These are phyloP conservation scores for Fimicolochytrium jonesii DNA, from an alignment of 192 early-diverging fungal species.

Conservation along the genomic window DNA sequence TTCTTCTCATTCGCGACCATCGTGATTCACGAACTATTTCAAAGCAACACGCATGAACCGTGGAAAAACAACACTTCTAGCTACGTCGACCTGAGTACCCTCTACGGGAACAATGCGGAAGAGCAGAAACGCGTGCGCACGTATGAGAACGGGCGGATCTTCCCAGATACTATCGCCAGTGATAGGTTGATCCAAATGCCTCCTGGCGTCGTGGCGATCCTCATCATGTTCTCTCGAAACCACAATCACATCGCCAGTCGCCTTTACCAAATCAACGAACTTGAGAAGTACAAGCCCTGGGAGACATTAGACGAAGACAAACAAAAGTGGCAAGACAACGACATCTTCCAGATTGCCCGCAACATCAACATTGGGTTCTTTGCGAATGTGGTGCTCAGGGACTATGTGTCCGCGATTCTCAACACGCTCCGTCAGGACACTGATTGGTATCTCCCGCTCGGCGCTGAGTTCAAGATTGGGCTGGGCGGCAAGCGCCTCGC, in stretches of 20 bases:
- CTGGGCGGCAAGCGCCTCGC: conserved; percentile 24
- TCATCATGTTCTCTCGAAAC: conserved; percentile 46
- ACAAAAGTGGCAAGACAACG: conserved; percentile 38
- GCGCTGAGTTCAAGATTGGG: background rate
- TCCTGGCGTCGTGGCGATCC: conserved; percentile 29
- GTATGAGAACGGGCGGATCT: background rate
- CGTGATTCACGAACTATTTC: conserved; percentile 46
- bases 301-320: conserved; percentile 16
- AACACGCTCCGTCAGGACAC: conserved; percentile 27
- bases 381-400: conserved; percentile 36
- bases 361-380: conserved; percentile 45
- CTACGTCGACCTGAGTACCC: conserved; percentile 36
- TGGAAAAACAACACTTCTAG: conserved; percentile 38
- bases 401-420: conserved; percentile 46
- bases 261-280: conserved; percentile 19
- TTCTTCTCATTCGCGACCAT: conserved; percentile 38
- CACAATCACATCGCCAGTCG: conserved; percentile 51
- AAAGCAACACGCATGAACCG: conserved; percentile 28
- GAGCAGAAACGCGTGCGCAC: conserved; percentile 10
- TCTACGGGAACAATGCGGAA: conserved; percentile 37
- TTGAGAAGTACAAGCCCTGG: conserved; percentile 1
- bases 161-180: conserved; percentile 8
- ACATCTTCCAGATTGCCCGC: conserved; percentile 48
- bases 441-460: background rate
- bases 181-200: conserved; percentile 22